Evolutionary conservation across 208 protist species (phyloP).

Genomic region (Acanthamoeba castellanii): DNA sequence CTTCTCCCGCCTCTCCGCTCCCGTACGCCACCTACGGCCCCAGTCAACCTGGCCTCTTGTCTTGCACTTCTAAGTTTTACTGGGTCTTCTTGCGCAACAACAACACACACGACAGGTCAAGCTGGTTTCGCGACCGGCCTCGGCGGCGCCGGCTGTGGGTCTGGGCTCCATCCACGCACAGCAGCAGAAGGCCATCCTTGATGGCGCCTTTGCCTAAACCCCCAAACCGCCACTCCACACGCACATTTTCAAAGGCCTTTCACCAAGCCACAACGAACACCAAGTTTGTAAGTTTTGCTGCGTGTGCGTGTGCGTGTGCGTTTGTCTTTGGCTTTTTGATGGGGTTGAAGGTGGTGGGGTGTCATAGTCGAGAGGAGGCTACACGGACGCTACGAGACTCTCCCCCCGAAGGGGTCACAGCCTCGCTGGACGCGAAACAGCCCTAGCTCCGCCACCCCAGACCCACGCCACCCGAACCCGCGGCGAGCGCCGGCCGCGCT

Average conservation of each 20-base stretch:
- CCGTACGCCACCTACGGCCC: neutral
- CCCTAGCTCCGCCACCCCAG: neutral
- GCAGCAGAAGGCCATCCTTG: slow-evolving; percentile 17
- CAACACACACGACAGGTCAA: neutral
- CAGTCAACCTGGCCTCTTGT: neutral
- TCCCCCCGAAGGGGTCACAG: neutral
- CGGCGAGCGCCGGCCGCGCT: too few relatives aligned
- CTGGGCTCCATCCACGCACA: slow-evolving; percentile 31
- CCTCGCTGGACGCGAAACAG: slow-evolving; percentile 48
- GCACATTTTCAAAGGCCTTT: neutral
- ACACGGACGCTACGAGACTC: slow-evolving; percentile 31
- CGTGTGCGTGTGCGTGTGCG: too few relatives aligned
- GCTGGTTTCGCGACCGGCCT: neutral
- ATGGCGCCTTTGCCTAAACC: slow-evolving; percentile 43
- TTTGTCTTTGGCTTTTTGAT: neutral
- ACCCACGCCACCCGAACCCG: neutral
- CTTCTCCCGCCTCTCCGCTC: slow-evolving; percentile 71
- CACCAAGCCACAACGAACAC: neutral
- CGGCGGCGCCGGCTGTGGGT: slow-evolving; percentile 16
- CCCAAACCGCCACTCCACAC: neutral
- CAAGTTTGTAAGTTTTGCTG: too few relatives aligned
- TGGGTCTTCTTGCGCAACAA: neutral
- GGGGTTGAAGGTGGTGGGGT: neutral
- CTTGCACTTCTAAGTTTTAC: neutral
- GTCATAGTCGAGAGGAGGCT: slow-evolving; percentile 45